Base-by-base conservation (phyloP, 805 yeast species). In the Candida parachauliodes region DNA sequence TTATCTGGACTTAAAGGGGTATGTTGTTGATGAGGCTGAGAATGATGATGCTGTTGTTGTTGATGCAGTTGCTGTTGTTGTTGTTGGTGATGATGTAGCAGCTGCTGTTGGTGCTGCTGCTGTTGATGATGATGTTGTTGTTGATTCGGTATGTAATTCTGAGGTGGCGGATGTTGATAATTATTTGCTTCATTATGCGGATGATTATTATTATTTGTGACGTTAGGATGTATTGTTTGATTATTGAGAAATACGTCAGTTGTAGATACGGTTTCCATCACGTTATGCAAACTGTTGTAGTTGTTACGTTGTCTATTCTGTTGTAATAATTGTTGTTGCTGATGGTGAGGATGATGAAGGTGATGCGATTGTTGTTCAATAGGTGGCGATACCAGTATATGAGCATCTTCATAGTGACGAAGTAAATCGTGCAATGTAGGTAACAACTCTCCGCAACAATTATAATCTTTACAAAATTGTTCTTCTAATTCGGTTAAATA, bases 401-500 rank as follows among this genome's bases (percentile, higher is more conserved):
- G 98, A 32, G 93, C 88, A 61, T 93, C 98, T 58, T 93, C 98
- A 59, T 93, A 93, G 60, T 93, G 98, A 50, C 93, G 79, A 45
- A 93, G 71, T 44, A 93, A 70, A 58, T 93, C 98, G 59, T 93
- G 98, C 47, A 93, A 68, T 9, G 96, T 89, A 22, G 98, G 98
- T 44, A 93, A 72, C 29, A 83, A 68, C 55, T 85, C 83, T 20
- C 98, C 98, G 66, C 98, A 93, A 64, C 98, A 93, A 36, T 88
- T 79, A 63, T 93, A 93, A 66, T 93, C 98, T 60, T 85, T 86
- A 62, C 98, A 93, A 62, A 91, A 93, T 59, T 89, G 89, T 8
- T 96, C 95, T 62, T 91, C 98, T 42, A 91, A 70, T 53, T 86
- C 87, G 14, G 98, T 96, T 44, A 93, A 71, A 58, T 91, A 93